Evolutionary conservation across 306 rosid species (phyloP).

Genomic region (Neltuma alba): DNA sequence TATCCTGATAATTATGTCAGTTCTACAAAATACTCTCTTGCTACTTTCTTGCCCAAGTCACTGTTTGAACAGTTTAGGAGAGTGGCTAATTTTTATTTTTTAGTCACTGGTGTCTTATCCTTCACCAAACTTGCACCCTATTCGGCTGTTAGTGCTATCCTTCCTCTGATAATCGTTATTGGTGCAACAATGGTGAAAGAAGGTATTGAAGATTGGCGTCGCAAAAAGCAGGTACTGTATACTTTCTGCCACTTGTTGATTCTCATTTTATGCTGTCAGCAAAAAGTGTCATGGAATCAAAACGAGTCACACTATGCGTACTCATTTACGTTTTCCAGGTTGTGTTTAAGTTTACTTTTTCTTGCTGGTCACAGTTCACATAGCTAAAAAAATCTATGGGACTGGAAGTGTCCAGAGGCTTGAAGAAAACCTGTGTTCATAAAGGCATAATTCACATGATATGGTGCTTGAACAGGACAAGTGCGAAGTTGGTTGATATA

Average conservation of each 20-base stretch:
- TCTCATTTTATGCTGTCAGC: background rate
- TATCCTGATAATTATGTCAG: conserved; percentile 72
- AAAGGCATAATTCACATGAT: background rate
- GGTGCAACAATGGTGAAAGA: conserved; percentile 86
- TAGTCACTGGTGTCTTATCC: conserved; percentile 73
- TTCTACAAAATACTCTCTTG: conserved; percentile 77
- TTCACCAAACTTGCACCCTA: conserved; percentile 88
- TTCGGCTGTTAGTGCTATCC: conserved; percentile 77
- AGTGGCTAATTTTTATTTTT: conserved; percentile 88
- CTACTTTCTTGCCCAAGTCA: conserved; percentile 85
- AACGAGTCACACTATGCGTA: conserved; percentile 2
- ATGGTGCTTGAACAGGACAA: background rate
- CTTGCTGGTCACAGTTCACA: background rate
- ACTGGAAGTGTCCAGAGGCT: background rate
- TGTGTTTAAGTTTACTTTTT: conserved; percentile 6
- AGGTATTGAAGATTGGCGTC: conserved; percentile 81
- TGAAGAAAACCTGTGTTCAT: background rate
- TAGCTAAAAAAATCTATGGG: background rate
- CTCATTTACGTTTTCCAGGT: background rate
- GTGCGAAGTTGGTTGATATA: background rate
- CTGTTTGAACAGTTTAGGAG: conserved; percentile 99
- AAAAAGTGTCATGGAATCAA: background rate
- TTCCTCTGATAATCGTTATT: conserved; percentile 67
- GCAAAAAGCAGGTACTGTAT: conserved; percentile 76
- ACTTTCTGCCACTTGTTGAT: conserved; percentile 21